Percentiles rank a stretch among this genome's conserved stretches.
phyloP scores from a whole-genome alignment of 768 basidiomycete genomes.

The Xanthoconium stramineum region DNA sequence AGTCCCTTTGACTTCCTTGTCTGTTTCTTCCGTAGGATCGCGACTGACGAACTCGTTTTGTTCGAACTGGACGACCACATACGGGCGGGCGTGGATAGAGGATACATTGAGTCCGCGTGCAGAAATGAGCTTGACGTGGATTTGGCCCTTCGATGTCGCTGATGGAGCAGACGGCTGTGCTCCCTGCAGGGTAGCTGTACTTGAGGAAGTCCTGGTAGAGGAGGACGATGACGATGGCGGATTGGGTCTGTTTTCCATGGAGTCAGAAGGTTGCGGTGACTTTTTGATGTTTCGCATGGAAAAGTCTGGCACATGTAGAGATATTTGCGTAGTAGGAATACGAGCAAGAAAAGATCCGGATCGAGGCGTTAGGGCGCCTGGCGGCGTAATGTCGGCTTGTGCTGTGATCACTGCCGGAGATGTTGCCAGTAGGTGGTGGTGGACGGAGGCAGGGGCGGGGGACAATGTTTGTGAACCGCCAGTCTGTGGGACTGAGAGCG shows the following conservation, averaged over 20 bases:
- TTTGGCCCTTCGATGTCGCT: slow-evolving; percentile 61
- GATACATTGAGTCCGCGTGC: slow-evolving; percentile 80
- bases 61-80: slow-evolving; percentile 97
- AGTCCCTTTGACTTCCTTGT: slow-evolving; percentile 86
- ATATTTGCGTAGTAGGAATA: slow-evolving; percentile 58
- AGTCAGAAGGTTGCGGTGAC: slow-evolving; percentile 27
- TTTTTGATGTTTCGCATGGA: slow-evolving; percentile 66
- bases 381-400: slow-evolving; percentile 37
- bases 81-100: slow-evolving; percentile 65
- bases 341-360: slow-evolving; percentile 47
- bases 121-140: slow-evolving; percentile 94
- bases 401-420: slow-evolving; percentile 20
- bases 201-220: slow-evolving; percentile 34
- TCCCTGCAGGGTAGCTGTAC: slow-evolving; percentile 17
- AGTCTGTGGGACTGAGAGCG: neutral
- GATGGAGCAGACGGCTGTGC: slow-evolving; percentile 31
- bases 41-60: slow-evolving; percentile 97
- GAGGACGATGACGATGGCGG: slow-evolving; percentile 42
- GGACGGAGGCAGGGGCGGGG: slow-evolving; percentile 18
- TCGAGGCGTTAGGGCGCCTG: slow-evolving; percentile 47
- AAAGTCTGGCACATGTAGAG: slow-evolving; percentile 84
- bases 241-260: slow-evolving; percentile 36
- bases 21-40: slow-evolving; percentile 79
- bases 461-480: slow-evolving; percentile 8
- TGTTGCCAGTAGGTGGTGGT: slow-evolving; percentile 31